These are phyloP conservation scores for Colletotrichum lindemuthianum DNA, from an alignment of 2,329 filamentous ascomycete species.

Conservation along the genomic window DNA sequence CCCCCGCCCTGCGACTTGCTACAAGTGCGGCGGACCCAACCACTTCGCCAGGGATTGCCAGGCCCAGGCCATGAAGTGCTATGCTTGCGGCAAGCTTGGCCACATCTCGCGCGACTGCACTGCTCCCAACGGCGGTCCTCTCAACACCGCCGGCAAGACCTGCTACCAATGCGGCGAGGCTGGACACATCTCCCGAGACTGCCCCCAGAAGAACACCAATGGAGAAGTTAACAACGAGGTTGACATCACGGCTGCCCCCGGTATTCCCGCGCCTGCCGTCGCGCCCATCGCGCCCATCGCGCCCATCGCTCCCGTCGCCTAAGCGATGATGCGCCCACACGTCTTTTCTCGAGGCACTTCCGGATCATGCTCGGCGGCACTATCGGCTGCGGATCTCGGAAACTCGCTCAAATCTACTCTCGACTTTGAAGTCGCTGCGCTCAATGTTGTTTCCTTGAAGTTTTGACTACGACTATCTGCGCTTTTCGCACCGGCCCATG, in stretches of 20 bases:
- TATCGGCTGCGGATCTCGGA: background rate
- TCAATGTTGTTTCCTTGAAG: slow-evolving; percentile 12
- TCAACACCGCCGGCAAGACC: slow-evolving; percentile 97
- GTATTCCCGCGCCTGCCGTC: slow-evolving; percentile 47
- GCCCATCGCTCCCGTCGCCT: slow-evolving; percentile 55
- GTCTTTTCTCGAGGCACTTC: slow-evolving; percentile 11
- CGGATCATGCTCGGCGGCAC: background rate
- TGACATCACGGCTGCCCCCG: slow-evolving; percentile 54
- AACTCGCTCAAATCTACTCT: too few species aligned
- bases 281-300: slow-evolving; percentile 36
- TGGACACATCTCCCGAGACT: slow-evolving; percentile 96
- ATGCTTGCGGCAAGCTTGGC: slow-evolving; percentile 93
- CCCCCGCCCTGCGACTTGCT: slow-evolving; percentile 75
- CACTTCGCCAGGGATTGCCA: slow-evolving; percentile 99
- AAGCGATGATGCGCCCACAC: slow-evolving; percentile 12
- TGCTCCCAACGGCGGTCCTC: slow-evolving; percentile 91
- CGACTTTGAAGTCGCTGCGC: too few species aligned
- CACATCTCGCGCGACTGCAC: slow-evolving; percentile 94
- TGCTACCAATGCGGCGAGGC: slow-evolving; percentile 98
- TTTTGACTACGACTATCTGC: slow-evolving; percentile 28
- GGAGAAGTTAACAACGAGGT: slow-evolving; percentile 60
- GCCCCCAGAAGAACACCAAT: slow-evolving; percentile 75
- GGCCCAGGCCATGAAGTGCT: slow-evolving; percentile 98
- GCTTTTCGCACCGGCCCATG: slow-evolving; percentile 13
- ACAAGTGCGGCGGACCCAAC: slow-evolving; percentile 87